Base-by-base conservation (phyloP, 176 grass and related monocot genomes). In the Triticum dicoccoides region DNA sequence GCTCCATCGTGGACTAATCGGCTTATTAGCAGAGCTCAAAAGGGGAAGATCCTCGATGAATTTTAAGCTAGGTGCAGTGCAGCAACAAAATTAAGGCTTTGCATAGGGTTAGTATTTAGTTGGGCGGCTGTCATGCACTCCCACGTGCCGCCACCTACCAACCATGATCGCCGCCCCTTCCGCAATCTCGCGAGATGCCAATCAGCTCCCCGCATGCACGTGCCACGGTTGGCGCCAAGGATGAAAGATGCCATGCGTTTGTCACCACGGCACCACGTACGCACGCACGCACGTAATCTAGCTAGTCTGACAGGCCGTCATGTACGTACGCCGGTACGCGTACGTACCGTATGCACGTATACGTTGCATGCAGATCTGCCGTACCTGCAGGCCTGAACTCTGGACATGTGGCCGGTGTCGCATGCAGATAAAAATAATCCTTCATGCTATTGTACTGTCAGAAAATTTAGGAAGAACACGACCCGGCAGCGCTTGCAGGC, bases 71-170 rank as follows among this genome's bases (percentile, higher is more conserved):
- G 52, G 17, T 20, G 78, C 42, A 41, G 17, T 20, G 78, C 42
- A 41, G 9, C 42, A 33, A 24, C 18, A 6, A 20, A 56, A 20
- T 56, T 4, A 20, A 15, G 2, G 52, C 7, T 14, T 44, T 77
- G 72, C 59, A 76, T 65, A 61, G 61, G 11, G 52, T 75, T 58
- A 30, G 29, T 30, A 30, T 30, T 30, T 30, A 44, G 20, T 29
- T 39, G 33, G 81, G 35, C 51, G 9, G 69, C 56, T 21, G 52
- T 62, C 24, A 32, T 76, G 56, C 44, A 13, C 56, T 73, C 61
- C 80, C 86, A 88, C 86, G 62, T 88, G 86, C 80, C 72, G 62
- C 79, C 69, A 88, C 86, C 72, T 2, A 78, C 80, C 63, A 58
- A 27, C 12, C 63, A 88, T 76, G 79, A 66, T 29, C 20, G 25